Conservation (phyloP, 2,329 filamentous ascomycete genomes). For the Penicillium digitatum region DNA sequence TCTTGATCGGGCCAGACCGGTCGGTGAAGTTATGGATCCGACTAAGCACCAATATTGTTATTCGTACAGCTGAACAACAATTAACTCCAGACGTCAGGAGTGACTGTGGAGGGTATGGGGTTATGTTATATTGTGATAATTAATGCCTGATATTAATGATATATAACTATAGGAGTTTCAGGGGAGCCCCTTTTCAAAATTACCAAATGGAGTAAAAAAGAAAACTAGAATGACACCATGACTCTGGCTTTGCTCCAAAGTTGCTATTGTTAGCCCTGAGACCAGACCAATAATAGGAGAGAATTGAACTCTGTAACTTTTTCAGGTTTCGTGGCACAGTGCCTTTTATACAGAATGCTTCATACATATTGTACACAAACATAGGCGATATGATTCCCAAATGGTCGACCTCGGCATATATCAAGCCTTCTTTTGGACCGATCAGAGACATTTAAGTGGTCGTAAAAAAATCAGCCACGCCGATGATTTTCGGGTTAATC, state of each 20-base stretch:
- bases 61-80: slow-evolving; percentile 3
- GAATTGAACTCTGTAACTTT: not conserved
- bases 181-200: not conserved
- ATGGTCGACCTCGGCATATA: not conserved
- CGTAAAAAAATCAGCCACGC: slow-evolving; percentile 2
- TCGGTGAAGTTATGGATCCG: slow-evolving; percentile 22
- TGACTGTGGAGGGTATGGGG: too few relatives aligned
- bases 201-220: slow-evolving; percentile 1
- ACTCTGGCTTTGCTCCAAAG: not conserved
- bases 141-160: not conserved
- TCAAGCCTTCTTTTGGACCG: not conserved
- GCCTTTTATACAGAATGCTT: too few relatives aligned
- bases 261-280: slow-evolving; percentile 12
- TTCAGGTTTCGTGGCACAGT: not conserved
- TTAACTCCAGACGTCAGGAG: too few relatives aligned
- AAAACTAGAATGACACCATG: slow-evolving; percentile 17
- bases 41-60: slow-evolving; percentile 15
- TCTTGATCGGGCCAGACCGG: slow-evolving; percentile 8
- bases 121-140: not conserved
- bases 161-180: not conserved
- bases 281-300: slow-evolving; percentile 8
- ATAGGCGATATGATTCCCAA: not conserved
- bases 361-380: too few relatives aligned
- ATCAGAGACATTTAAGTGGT: slow-evolving; percentile 5
- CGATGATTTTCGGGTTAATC: not conserved